phyloP scores from a whole-genome alignment of 345 rosid species.

The Passiflora organensis region DNA sequence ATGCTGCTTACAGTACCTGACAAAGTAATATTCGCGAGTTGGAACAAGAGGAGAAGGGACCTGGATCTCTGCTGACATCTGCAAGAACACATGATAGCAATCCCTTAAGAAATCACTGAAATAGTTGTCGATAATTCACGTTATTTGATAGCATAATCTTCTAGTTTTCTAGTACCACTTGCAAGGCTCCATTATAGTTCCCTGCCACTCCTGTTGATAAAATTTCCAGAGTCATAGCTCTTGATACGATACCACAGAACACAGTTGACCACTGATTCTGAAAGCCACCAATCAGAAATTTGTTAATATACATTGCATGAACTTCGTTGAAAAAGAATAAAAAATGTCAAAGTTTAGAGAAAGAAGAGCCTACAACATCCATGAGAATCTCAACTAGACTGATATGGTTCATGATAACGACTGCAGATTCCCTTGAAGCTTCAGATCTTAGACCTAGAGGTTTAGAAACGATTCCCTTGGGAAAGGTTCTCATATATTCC shows the following conservation, averaged over 20 bases:
- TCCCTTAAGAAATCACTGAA: background rate
- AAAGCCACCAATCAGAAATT: constrained; percentile 1
- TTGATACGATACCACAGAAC: constrained; percentile 82
- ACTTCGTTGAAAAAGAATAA: background rate
- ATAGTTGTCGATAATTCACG: too few relatives aligned
- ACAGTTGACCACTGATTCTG: constrained; percentile 87
- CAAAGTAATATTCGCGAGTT: constrained; percentile 73
- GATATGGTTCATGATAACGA: constrained; percentile 76
- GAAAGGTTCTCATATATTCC: constrained; percentile 71
- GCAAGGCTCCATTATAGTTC: constrained; percentile 91
- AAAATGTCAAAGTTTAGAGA: background rate
- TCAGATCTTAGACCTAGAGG: constrained; percentile 70
- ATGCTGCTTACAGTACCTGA: constrained; percentile 88
- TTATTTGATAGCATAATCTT: background rate
- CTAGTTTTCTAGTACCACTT: constrained; percentile 56
- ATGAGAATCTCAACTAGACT: constrained; percentile 89
- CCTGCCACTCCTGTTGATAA: constrained; percentile 96
- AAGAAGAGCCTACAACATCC: constrained; percentile 61
- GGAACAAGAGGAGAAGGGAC: constrained; percentile 89
- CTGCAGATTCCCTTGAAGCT: constrained; percentile 78
- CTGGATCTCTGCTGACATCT: constrained; percentile 97
- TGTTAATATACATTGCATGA: background rate
- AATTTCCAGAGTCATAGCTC: constrained; percentile 87
- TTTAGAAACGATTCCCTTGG: constrained; percentile 78
- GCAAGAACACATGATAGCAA: background rate